These are phyloP conservation scores for Hordeum marinum DNA, from an alignment of 176 grass and related monocot genomes.

Conservation along the genomic window DNA sequence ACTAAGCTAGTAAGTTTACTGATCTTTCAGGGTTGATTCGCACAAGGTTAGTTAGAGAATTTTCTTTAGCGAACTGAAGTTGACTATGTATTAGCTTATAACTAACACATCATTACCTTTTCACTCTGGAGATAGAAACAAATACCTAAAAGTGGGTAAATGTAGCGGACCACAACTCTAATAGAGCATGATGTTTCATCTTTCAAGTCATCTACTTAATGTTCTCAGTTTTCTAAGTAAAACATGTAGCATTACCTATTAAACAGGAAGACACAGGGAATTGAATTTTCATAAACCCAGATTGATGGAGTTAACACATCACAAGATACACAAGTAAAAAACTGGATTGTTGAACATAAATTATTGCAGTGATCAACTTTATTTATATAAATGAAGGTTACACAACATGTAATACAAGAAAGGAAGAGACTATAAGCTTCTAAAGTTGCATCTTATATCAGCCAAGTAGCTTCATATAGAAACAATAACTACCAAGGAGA, in stretches of 20 bases:
- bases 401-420: neutral
- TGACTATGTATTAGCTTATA: neutral
- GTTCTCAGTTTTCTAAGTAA: neutral
- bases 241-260: neutral
- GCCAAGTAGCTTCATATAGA: neutral
- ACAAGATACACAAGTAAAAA: neutral
- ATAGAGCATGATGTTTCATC: neutral
- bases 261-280: neutral
- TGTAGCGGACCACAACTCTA: neutral
- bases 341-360: too few relatives aligned
- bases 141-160: neutral
- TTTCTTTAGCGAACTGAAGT: neutral
- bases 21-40: neutral
- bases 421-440: neutral
- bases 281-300: neutral
- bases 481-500: neutral
- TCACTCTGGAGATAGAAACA: neutral
- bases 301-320: neutral
- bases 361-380: neutral
- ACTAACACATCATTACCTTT: neutral
- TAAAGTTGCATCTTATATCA: neutral
- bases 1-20: neutral
- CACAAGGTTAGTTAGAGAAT: neutral
- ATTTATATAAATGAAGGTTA: neutral
- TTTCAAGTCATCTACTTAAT: neutral